Conservation (phyloP, 2,329 filamentous ascomycete genomes). For the Ascochyta koolunga region DNA sequence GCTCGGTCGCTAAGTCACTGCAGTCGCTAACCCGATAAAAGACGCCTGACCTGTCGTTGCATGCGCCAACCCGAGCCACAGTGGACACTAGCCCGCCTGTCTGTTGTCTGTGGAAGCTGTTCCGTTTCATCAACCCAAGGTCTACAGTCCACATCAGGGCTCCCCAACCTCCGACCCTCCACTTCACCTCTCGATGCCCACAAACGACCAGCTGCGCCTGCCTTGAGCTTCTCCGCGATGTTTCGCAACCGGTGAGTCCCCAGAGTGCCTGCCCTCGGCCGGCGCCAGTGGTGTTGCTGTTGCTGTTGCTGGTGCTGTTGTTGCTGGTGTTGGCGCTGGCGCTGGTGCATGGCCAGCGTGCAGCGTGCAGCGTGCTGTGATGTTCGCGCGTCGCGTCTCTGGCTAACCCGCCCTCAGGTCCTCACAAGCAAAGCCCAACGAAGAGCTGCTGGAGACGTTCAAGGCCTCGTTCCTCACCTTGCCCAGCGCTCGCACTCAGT, state of each 20-base stretch:
- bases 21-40: conserved; percentile 45
- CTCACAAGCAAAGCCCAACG: conserved; percentile 82
- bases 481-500: conserved; percentile 52
- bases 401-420: conserved; percentile 58
- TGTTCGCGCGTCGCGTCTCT: conserved; percentile 39
- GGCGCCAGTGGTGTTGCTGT: background rate
- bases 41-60: conserved; percentile 39
- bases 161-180: conserved; percentile 33
- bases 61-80: conserved; percentile 22
- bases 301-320: conserved; percentile 6
- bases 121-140: conserved; percentile 42
- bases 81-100: conserved; percentile 22
- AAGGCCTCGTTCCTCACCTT: conserved; percentile 79
- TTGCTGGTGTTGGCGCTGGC: background rate
- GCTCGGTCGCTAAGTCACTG: no score
- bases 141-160: conserved; percentile 21
- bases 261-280: background rate
- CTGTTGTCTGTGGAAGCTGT: conserved; percentile 35
- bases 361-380: conserved; percentile 20
- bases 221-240: conserved; percentile 48
- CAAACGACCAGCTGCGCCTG: conserved; percentile 26
- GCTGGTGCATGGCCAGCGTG: background rate
- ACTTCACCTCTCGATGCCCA: conserved; percentile 41
- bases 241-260: conserved; percentile 55
- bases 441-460: conserved; percentile 84